Evolutionary conservation across 1,139 yeast species (phyloP).

Genomic region (Groenewaldozyma sp.): DNA sequence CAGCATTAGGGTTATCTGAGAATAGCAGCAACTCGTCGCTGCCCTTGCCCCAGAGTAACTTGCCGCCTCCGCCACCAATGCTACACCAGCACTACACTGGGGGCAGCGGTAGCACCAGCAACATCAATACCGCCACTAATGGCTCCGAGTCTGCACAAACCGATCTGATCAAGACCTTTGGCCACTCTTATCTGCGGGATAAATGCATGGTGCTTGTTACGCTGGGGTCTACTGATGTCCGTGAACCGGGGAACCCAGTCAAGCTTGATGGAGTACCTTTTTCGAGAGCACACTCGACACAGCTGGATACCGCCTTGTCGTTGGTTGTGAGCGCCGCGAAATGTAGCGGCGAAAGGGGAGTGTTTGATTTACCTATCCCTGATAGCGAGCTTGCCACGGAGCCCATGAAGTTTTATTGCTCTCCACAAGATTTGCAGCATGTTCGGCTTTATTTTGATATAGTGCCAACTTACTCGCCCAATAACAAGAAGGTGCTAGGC

Average conservation of each 20-base stretch:
- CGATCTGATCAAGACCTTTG: slow-evolving; percentile 59
- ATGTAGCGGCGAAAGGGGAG: slow-evolving; percentile 50
- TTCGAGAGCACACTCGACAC: slow-evolving; percentile 68
- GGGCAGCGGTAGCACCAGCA: not conserved
- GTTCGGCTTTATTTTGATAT: slow-evolving; percentile 70
- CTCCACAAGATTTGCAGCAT: slow-evolving; percentile 37
- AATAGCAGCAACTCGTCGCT: slow-evolving; percentile 2
- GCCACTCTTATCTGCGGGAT: slow-evolving; percentile 62
- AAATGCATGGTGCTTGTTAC: slow-evolving; percentile 69
- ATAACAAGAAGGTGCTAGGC: slow-evolving; percentile 52
- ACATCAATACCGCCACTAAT: too few species aligned
- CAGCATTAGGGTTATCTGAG: slow-evolving; percentile 1
- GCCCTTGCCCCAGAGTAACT: not conserved
- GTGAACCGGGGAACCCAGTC: slow-evolving; percentile 53
- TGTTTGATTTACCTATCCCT: slow-evolving; percentile 76
- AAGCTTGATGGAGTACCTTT: slow-evolving; percentile 66
- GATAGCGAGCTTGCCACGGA: slow-evolving; percentile 75
- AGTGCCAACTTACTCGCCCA: slow-evolving; percentile 78
- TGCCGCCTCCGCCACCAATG: too few species aligned
- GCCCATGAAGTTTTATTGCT: slow-evolving; percentile 59
- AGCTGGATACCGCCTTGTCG: slow-evolving; percentile 81
- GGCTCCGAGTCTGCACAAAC: slow-evolving; percentile 2
- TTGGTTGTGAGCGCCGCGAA: slow-evolving; percentile 52
- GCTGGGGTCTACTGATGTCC: slow-evolving; percentile 74
- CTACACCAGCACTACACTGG: not conserved